Evolutionary conservation across 1,284 basidiomycete genomes (phyloP).

Genomic region (Cutaneotrichosporon sp.): DNA sequence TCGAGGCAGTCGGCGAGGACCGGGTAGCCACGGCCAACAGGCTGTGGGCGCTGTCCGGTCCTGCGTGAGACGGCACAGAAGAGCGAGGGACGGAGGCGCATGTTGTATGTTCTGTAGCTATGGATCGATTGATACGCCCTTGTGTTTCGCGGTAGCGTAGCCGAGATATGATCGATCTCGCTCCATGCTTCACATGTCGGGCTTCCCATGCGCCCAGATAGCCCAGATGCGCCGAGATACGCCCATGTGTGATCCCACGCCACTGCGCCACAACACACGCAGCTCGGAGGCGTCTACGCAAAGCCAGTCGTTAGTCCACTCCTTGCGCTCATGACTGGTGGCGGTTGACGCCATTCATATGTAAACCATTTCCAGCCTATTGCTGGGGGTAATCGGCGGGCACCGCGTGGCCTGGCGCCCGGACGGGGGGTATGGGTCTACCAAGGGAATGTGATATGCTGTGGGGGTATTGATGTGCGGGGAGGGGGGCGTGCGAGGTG

Average conservation of each 20-base stretch:
- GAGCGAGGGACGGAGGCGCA: background rate
- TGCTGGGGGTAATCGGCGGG: conserved; percentile 20
- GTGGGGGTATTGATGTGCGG: conserved; percentile 25
- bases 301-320: background rate
- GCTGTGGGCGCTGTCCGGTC: conserved; percentile 42
- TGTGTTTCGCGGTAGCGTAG: no score
- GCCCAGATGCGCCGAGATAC: no score
- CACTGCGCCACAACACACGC: no score
- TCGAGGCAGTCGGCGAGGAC: conserved; percentile 33
- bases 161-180: no score
- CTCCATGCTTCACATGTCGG: no score
- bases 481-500: conserved; percentile 46
- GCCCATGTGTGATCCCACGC: no score
- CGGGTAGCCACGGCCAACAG: conserved; percentile 43
- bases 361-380: conserved; percentile 15
- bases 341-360: conserved; percentile 34
- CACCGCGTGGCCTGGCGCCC: conserved; percentile 9
- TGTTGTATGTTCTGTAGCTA: conserved; percentile 4
- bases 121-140: background rate
- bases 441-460: conserved; percentile 30
- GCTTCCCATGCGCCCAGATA: no score
- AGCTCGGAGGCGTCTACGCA: no score
- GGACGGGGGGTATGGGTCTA: conserved; percentile 19
- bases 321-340: conserved; percentile 12
- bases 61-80: background rate